Base-by-base conservation (phyloP, 2,329 filamentous ascomycete genomes). In the Xylariaceae sp. region DNA sequence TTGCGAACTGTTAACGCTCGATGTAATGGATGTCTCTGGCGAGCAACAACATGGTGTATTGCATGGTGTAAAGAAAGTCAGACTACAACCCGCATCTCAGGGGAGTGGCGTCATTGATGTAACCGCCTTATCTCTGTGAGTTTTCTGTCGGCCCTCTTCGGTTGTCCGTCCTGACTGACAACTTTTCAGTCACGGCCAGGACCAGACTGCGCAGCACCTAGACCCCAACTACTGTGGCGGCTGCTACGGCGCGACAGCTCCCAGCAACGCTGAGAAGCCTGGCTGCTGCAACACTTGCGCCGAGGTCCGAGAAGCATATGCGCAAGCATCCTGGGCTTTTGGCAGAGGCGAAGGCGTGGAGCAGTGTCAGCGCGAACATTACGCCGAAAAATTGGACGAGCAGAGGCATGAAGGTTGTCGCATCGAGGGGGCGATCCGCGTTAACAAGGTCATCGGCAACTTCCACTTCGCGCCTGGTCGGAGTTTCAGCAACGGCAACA, bases 391-490 rank as follows among this genome's bases (percentile, higher is more conserved):
- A 67, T 81, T 99, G 57, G 91, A 96, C 70, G 87, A 86, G 60
- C 93, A 98, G 77, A 86, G 93, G 54, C 84, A 87, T 49, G 96
- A 99, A 77, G 95, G 95, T 56, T 99, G 95, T 77, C 90, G 95
- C 48, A 89, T 99, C 62, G 92, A 97, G 74, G 95, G 95, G 57
- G 86, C 86, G 40, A 84, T 99, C 66, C 90, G 91, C 46, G 96
- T 99, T 64, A 99, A 99, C 82, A 99, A 99, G 78, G 95, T 99
- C 21, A 84, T 99, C 52, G 95, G 95, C 54, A 99, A 99, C 79
- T 99, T 99, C 83, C 95, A 99, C 75, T 89, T 99, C 67, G 95
- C 96, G 1, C 95, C 95, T 1, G 95, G 95, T 67, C 91, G 93
- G 75, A 93, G 89, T 73, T 98, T 98, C 83, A 96, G 89, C 74